phyloP scores from a whole-genome alignment of 169 alveolate species.

The Toxoplasma gondii region DNA sequence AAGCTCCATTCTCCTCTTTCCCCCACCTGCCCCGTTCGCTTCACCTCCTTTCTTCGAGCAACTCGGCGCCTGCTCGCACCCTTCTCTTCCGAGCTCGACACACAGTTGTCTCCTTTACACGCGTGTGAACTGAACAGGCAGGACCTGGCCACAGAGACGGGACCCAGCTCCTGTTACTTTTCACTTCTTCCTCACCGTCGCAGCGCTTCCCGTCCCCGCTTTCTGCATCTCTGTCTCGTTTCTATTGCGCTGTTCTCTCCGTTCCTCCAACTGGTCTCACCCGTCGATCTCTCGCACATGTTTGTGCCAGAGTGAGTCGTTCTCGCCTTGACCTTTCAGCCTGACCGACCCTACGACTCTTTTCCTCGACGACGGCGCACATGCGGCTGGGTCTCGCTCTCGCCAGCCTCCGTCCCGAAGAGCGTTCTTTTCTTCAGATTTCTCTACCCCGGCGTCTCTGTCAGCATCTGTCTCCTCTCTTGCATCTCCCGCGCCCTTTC shows the following conservation, averaged over 20 bases:
- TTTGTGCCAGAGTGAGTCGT: no score
- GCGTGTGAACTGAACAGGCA: no score
- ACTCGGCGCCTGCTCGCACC: no score
- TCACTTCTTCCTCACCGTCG: background rate
- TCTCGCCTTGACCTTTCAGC: background rate
- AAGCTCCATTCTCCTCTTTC: no score
- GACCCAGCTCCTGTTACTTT: background rate
- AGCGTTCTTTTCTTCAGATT: background rate
- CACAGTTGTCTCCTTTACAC: no score
- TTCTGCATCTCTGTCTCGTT: background rate
- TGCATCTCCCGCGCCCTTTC: background rate
- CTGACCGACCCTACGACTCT: constrained; percentile 1
- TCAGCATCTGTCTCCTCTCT: background rate
- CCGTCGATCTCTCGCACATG: no score
- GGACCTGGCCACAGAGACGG: no score
- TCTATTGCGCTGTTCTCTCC: no score
- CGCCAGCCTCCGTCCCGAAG: background rate
- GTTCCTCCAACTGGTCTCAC: no score
- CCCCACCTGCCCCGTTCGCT: no score
- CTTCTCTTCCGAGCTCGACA: no score
- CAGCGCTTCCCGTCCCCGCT: background rate
- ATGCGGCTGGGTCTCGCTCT: background rate
- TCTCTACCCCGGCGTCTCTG: background rate
- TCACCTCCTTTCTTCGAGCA: no score
- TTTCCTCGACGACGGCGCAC: background rate